phyloP scores from a whole-genome alignment of 352 stramenopile genomes.

The Globisporangium perplexum region DNA sequence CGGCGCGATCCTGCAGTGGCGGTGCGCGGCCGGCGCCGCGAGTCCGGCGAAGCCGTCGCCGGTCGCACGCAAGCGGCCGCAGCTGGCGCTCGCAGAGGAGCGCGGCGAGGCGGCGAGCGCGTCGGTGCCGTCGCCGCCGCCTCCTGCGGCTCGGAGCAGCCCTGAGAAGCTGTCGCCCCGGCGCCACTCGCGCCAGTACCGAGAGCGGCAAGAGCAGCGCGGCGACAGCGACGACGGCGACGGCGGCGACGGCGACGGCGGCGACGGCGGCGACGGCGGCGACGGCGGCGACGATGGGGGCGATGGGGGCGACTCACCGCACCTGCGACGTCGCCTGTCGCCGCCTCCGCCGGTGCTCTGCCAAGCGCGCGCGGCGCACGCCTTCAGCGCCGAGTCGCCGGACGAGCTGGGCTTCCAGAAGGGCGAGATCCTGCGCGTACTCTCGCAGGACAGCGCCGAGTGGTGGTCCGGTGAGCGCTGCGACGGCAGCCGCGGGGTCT shows the following conservation, averaged over 20 bases:
- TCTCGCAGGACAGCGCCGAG: conserved; percentile 38
- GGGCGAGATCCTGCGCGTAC: conserved; percentile 49
- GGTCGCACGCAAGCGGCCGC: conserved; percentile 6
- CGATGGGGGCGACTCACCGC: not conserved
- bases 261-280: not conserved
- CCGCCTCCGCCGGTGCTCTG: conserved; percentile 3
- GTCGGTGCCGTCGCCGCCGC: conserved; percentile 9
- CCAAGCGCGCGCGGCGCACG: conserved; percentile 27
- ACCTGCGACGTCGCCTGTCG: not conserved
- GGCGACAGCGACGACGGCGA: not conserved
- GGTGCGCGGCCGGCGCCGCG: conserved; percentile 10
- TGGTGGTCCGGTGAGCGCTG: conserved; percentile 66
- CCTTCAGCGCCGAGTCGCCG: conserved; percentile 32
- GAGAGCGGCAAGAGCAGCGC: conserved; percentile 18
- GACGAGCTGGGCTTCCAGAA: conserved; percentile 47
- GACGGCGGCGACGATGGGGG: conserved; percentile 1
- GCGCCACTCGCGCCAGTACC: conserved; percentile 25
- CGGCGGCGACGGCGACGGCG: not conserved
- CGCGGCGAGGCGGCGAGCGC: conserved; percentile 1
- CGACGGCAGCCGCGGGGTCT: conserved; percentile 52
- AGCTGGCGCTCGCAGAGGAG: not conserved
- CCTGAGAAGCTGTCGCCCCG: conserved; percentile 23
- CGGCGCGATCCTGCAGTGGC: conserved; percentile 56
- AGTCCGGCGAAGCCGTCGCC: conserved; percentile 3
- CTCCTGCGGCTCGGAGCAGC: conserved; percentile 11